Percentiles rank a stretch among this genome's conserved stretches.
Conservation (phyloP, 306 rosid genomes). For the Cucurbita moschata region DNA sequence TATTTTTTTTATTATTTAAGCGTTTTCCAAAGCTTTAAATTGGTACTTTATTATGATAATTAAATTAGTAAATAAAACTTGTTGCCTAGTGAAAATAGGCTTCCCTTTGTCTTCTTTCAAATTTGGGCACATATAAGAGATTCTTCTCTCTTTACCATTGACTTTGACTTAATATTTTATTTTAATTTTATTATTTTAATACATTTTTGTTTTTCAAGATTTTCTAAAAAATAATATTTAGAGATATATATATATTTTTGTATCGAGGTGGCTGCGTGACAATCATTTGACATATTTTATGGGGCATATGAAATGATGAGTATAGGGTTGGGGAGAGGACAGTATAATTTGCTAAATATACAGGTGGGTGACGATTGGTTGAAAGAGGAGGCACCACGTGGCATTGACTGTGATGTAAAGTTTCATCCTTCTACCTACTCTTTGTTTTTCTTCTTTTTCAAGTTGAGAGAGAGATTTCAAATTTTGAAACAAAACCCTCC, state of each 20-base stretch:
- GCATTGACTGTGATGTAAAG: constrained; percentile 24
- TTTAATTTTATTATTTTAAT: background rate
- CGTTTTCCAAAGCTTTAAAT: constrained; percentile 28
- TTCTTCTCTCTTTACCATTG: constrained; percentile 25
- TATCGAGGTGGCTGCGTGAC: background rate
- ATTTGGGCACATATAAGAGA: constrained; percentile 23
- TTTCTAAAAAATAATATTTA: background rate
- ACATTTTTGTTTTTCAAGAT: background rate
- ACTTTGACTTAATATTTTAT: background rate
- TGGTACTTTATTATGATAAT: constrained; percentile 7
- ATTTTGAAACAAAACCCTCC: constrained; percentile 53
- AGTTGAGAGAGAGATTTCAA: constrained; percentile 34
- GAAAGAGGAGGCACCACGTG: constrained; percentile 33
- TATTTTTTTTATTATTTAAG: background rate
- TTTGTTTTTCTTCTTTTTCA: background rate
- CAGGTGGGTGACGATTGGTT: background rate
- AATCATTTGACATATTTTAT: constrained; percentile 4
- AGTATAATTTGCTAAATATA: background rate
- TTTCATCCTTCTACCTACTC: constrained; percentile 27
- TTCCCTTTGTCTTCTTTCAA: constrained; percentile 69
- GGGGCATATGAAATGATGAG: constrained; percentile 3
- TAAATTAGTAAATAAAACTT: constrained; percentile 8
- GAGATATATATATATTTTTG: background rate
- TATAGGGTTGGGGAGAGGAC: background rate
- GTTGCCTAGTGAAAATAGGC: constrained; percentile 25